A percentile compares a stretch with the other conserved stretches of the same genome.
Conservation (phyloP, 108 stramenopile species). For the Nitzschia sp. region DNA sequence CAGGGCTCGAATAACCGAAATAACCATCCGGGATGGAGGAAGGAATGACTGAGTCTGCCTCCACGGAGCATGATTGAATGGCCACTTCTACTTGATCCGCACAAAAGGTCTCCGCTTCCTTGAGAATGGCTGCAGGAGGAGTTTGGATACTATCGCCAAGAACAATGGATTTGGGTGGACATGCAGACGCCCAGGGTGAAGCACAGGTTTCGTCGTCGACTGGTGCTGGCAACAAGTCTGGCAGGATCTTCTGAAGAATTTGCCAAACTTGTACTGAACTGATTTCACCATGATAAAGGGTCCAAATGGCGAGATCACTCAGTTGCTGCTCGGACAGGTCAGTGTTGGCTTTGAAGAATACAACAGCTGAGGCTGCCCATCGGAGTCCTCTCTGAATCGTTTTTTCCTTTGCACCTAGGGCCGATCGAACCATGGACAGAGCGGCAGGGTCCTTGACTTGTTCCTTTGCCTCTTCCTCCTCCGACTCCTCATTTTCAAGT, state of each 20-base stretch:
- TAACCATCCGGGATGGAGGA: constrained; percentile 56
- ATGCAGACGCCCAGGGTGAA: constrained; percentile 42
- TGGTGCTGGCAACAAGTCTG: constrained; percentile 13
- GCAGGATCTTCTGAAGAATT: constrained; percentile 25
- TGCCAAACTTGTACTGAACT: constrained; percentile 54
- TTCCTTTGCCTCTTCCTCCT: constrained; percentile 9
- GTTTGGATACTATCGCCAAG: constrained; percentile 16
- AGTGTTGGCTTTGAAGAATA: constrained; percentile 18
- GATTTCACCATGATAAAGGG: constrained; percentile 55
- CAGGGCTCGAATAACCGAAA: constrained; percentile 46
- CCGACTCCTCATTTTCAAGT: constrained; percentile 9
- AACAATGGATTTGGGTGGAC: constrained; percentile 49
- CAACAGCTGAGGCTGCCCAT: constrained; percentile 44
- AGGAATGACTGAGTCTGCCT: constrained; percentile 13
- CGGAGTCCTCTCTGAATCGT: constrained; percentile 42
- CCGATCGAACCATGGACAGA: constrained; percentile 50
- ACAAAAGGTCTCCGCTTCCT: constrained; percentile 47
- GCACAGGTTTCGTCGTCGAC: constrained; percentile 32
- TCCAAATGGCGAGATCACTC: constrained; percentile 41
- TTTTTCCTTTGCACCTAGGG: constrained; percentile 33
- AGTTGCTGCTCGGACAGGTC: constrained; percentile 16
- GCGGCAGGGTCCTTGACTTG: constrained; percentile 56
- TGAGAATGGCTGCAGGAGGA: constrained; percentile 39
- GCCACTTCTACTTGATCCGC: constrained; percentile 10
- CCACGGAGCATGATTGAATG: constrained; percentile 6